Conservation (phyloP, 1,284 basidiomycete genomes). For the Phellinidium pouzarii region DNA sequence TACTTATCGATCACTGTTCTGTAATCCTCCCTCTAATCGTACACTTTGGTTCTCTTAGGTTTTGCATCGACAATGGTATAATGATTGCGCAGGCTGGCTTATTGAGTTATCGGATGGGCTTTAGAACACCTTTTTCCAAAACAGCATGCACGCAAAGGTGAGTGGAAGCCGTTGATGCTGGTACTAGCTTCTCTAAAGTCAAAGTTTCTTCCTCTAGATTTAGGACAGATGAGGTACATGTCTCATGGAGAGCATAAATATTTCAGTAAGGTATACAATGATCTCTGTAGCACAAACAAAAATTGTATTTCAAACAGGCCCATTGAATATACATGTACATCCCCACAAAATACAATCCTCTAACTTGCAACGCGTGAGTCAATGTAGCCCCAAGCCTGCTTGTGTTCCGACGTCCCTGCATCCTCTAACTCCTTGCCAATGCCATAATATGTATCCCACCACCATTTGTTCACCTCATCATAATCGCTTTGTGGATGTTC, state of each 20-base stretch:
- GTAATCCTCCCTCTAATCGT: constrained; percentile 8
- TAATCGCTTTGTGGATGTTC: constrained; percentile 34
- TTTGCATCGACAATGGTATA: constrained; percentile 99
- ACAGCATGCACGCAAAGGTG: constrained; percentile 88
- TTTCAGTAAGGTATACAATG: too few relatives aligned
- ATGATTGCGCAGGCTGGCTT: constrained; percentile 99
- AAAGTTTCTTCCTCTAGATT: constrained; percentile 46
- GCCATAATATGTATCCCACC: constrained; percentile 60
- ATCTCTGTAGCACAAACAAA: too few relatives aligned
- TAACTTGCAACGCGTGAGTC: constrained; percentile 8
- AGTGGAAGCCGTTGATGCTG: constrained; percentile 14
- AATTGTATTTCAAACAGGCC: too few relatives aligned
- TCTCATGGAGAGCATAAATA: constrained; percentile 75
- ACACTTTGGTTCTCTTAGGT: constrained; percentile 42
- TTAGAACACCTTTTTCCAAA: constrained; percentile 67
- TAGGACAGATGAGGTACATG: constrained; percentile 86
- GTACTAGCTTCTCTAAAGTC: constrained; percentile 12
- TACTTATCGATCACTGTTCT: constrained; percentile 29
- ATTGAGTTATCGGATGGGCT: constrained; percentile 90
- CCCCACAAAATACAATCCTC: constrained; percentile 6
- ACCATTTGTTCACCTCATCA: constrained; percentile 57
- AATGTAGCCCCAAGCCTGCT: constrained; percentile 15
- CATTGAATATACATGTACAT: too few relatives aligned
- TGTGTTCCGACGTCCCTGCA: constrained; percentile 43
- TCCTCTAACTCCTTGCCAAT: constrained; percentile 42